A percentile compares a stretch with the other conserved stretches of the same genome.
These are phyloP conservation scores for Ottelia alismoides DNA, from an alignment of 106 monocot species.

Conservation along the genomic window DNA sequence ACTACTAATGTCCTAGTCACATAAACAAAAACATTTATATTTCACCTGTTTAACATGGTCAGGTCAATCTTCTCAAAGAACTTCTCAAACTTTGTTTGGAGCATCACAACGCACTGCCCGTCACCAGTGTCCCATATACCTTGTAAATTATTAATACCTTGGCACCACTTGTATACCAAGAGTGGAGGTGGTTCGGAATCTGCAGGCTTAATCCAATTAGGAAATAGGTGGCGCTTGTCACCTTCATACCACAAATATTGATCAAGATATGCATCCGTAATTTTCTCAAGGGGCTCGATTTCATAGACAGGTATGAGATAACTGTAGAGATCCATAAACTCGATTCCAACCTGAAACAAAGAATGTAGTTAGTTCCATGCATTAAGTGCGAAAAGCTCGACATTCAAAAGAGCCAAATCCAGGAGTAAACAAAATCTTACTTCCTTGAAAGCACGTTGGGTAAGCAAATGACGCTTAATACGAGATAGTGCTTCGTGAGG, in stretches of 20 bases:
- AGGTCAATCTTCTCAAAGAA: conserved; percentile 99
- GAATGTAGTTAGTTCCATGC: neutral
- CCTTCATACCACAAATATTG: conserved; percentile 99
- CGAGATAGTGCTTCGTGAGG: conserved; percentile 98
- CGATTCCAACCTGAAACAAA: conserved; percentile 83
- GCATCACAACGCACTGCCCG: conserved; percentile 99
- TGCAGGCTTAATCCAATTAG: conserved; percentile 99
- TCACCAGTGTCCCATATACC: conserved; percentile 96
- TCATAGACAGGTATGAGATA: conserved; percentile 99
- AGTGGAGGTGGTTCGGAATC: conserved; percentile 99
- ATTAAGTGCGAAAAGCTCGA: neutral
- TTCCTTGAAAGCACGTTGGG: conserved; percentile 98
- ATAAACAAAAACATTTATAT: neutral
- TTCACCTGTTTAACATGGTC: conserved; percentile 92
- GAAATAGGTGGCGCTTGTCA: conserved; percentile 95
- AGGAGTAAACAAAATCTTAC: conserved; percentile 20
- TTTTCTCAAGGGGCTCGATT: conserved; percentile 99
- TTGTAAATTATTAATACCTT: conserved; percentile 96
- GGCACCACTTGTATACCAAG: conserved; percentile 99
- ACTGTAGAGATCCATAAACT: conserved; percentile 99
- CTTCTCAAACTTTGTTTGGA: conserved; percentile 98
- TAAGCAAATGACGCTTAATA: conserved; percentile 94
- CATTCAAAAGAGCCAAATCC: neutral
- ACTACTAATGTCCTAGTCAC: neutral
- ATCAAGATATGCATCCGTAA: conserved; percentile 99